A percentile compares a stretch with the other conserved stretches of the same genome.
These are phyloP conservation scores for Aspergillus kassunensis DNA, from an alignment of 495 filamentous ascomycete species.

Conservation along the genomic window DNA sequence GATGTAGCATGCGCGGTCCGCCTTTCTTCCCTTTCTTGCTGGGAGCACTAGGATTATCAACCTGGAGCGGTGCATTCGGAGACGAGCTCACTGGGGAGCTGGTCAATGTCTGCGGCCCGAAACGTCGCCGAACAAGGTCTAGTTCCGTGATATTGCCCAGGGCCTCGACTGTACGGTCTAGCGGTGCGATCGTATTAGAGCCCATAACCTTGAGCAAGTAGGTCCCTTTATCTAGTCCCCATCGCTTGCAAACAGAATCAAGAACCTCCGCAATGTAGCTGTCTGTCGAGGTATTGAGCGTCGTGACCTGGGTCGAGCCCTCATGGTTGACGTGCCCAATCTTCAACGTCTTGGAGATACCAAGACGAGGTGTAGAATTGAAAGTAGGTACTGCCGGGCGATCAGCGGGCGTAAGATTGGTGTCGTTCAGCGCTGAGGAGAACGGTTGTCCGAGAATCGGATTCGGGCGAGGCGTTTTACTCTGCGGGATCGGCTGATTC, in stretches of 20 bases:
- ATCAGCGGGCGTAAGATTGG: slow-evolving; percentile 57
- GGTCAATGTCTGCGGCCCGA: slow-evolving; percentile 70
- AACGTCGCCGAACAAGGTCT: slow-evolving; percentile 82
- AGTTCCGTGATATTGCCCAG: slow-evolving; percentile 79
- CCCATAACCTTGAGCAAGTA: slow-evolving; percentile 85
- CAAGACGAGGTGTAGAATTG: slow-evolving; percentile 62
- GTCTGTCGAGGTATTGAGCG: slow-evolving; percentile 82
- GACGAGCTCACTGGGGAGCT: slow-evolving; percentile 78
- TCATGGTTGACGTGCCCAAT: slow-evolving; percentile 78
- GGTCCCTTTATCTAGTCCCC: slow-evolving; percentile 83
- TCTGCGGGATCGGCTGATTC: slow-evolving; percentile 24
- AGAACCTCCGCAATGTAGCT: slow-evolving; percentile 93
- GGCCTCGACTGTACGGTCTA: slow-evolving; percentile 86
- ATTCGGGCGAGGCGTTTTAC: slow-evolving; percentile 45
- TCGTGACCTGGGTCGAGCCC: slow-evolving; percentile 56
- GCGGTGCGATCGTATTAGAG: slow-evolving; percentile 75
- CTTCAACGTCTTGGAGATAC: slow-evolving; percentile 78
- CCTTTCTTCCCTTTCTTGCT: slow-evolving; percentile 66
- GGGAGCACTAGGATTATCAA: slow-evolving; percentile 39
- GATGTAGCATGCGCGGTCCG: slow-evolving; percentile 61
- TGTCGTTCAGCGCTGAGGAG: slow-evolving; percentile 52
- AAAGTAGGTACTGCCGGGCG: slow-evolving; percentile 52
- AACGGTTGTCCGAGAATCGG: slow-evolving; percentile 53
- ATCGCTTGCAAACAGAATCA: slow-evolving; percentile 83
- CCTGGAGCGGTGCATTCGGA: slow-evolving; percentile 70